Evolutionary conservation across 169 alveolate genomes (phyloP), one percentile per base, ranked within the genome.

Genomic region (Amoebophrya sp.): DNA sequence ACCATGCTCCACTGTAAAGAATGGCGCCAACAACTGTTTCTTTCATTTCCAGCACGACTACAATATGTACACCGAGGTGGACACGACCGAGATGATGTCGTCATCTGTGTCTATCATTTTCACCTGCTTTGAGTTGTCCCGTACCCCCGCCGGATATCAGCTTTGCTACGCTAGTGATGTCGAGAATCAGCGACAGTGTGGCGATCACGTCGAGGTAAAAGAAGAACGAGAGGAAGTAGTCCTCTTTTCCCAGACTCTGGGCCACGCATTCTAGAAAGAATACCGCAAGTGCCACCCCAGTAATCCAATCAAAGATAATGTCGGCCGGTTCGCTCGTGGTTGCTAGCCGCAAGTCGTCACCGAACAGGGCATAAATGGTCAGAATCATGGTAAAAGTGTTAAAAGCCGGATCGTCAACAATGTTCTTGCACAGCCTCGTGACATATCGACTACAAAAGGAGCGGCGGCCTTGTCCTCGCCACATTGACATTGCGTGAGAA

Each of bases 181-280:
- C 97, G 7, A 96, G 95, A 2, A 96, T 53, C 89, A 96, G 90
- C 40, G 94, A 93, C 39, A 96, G 40, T 23, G 96, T 94, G 3
- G 97, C 97, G 41, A 96, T 93, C 40, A 95, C 23, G 91, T 96
- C 98, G 38, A 95, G 93, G 94, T 96, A 95, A 89, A 96, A 97
- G 92, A 94, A 97, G 92, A 97, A 97, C 25, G 94, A 91, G 66
- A 66, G 35, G 32, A 66, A 66, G 83, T 66, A 66, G 35, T 66
- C 83, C 83, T 66, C 83, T 25, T 66, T 66, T 0, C 39, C 12
- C 83, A 66, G 35, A 25, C 39, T 25, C 7, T 25, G 18, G 35
- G 83, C 83, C 0, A 25, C 83, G 35, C 83, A 66, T 25, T 66
- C 83, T 2, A 66, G 32, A 25, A 25, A 0, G 83, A 66, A 66